Evolutionary conservation across 176 grass and related monocot genomes (phyloP).

Genomic region (Saccharum spontaneum): DNA sequence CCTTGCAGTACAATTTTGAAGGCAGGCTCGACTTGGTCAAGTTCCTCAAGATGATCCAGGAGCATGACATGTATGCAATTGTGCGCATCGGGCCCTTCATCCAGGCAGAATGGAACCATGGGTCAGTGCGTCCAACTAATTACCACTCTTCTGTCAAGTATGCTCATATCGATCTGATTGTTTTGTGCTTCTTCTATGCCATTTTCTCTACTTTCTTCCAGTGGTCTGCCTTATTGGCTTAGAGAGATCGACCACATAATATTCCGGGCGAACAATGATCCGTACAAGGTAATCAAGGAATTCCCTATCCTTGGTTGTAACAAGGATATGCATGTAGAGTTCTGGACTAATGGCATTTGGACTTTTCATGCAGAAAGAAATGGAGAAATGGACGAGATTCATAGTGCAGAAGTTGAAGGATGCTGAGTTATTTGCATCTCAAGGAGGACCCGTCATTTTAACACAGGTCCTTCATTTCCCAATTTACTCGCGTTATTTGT

Average conservation of each 20-base stretch:
- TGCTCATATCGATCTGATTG: constrained; percentile 14
- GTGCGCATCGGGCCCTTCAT: constrained; percentile 80
- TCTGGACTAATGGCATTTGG: not conserved
- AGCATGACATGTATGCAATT: constrained; percentile 54
- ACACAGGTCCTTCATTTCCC: constrained; percentile 53
- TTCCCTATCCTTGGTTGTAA: not conserved
- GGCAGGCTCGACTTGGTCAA: constrained; percentile 62
- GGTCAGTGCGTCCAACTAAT: constrained; percentile 40
- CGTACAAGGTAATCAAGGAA: constrained; percentile 58
- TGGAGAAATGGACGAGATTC: constrained; percentile 75
- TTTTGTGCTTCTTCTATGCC: not conserved
- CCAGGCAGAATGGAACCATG: constrained; percentile 91
- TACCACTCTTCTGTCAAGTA: not conserved
- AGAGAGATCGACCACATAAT: constrained; percentile 65
- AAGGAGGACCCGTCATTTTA: constrained; percentile 84
- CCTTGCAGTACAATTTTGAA: constrained; percentile 71
- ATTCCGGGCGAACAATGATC: constrained; percentile 78
- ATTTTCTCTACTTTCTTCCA: constrained; percentile 22
- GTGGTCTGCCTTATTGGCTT: constrained; percentile 87
- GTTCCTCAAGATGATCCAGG: constrained; percentile 62
- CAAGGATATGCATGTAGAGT: not conserved
- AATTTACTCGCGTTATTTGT: not conserved
- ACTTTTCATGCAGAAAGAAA: constrained; percentile 54
- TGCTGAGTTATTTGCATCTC: constrained; percentile 56
- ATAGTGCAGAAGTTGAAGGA: constrained; percentile 77